Evolutionary conservation across 805 yeast genomes (phyloP), one percentile per base, ranked within the genome.

Genomic region (Saccharomycopsis guyanensis): DNA sequence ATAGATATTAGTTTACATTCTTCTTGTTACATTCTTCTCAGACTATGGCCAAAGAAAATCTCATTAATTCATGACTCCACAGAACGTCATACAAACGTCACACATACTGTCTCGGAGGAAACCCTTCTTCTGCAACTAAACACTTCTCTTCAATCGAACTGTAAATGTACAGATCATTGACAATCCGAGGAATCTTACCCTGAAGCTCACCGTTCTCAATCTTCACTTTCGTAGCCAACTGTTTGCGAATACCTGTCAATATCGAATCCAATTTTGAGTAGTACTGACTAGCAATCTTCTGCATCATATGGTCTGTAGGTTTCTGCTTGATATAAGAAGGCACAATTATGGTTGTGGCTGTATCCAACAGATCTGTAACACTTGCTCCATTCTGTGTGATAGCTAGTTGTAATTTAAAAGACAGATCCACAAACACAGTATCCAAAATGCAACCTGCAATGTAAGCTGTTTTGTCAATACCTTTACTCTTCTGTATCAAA

Each of bases 301-400:
- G 6, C 6, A 13, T 7, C 22, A 8, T 16, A 7, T 16, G 19
- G 23, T 37, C 40, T 5, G 12, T 2, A 12, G n/a, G 13, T 18
- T 16, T 23, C 12, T 29, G 16, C 3, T 20, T 38, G 3, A 47
- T 10, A 25, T 42, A 42, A n/a, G 46, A 37, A 8, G 62, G 59
- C 13, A 66, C 65, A 13, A 79, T 62, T 4, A 78, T 63, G 18
- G 70, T 56, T 31, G 71, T 64, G 37, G 71, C 63, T 3, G 60
- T 58, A 2, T 43, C 47, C 1, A 69, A 19, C 1, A 52, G 46
- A 2, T 54, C 50, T 0, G 67, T 56, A 3, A 66, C 38, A 2
- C 59, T 61, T 1, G 78, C 85, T 20, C 76, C 80, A 41, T 73
- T 41, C 42, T 29, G 23, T 6, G 23, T 12, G 34, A 33, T 33